Conservation (phyloP, 73 alveolate genomes). For the Blepharisma stoltei region DNA sequence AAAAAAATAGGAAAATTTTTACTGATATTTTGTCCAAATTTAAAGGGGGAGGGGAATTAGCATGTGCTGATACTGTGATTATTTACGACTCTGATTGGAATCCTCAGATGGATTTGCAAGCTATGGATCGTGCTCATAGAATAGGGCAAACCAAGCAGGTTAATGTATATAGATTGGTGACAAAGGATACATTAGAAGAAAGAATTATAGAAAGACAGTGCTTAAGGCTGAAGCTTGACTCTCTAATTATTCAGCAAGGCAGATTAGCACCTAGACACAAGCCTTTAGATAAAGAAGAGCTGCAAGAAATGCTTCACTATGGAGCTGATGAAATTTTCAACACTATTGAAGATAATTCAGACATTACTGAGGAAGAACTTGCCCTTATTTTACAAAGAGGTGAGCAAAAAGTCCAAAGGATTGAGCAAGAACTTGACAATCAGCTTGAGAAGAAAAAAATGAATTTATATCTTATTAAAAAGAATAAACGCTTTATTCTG, state of each 20-base stretch:
- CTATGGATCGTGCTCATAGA: constrained; percentile 87
- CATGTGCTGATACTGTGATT: constrained; percentile 74
- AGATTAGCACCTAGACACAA: constrained; percentile 41
- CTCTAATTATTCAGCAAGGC: constrained; percentile 55
- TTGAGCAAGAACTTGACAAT: constrained; percentile 10
- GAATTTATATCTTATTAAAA: too few relatives aligned
- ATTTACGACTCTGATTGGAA: constrained; percentile 75
- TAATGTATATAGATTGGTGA: constrained; percentile 57
- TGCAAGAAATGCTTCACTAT: constrained; percentile 49
- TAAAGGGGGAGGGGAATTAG: too few relatives aligned
- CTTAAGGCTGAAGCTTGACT: constrained; percentile 61
- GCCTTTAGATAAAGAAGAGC: constrained; percentile 56
- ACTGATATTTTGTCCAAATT: too few relatives aligned
- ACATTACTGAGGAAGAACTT: constrained; percentile 16
- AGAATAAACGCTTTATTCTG: neutral
- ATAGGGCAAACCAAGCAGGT: constrained; percentile 78
- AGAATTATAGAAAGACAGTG: constrained; percentile 71
- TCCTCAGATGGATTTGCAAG: constrained; percentile 75
- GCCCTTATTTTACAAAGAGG: constrained; percentile 61
- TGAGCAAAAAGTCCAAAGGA: constrained; percentile 72
- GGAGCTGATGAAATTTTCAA: constrained; percentile 76
- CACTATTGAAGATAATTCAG: constrained; percentile 31
- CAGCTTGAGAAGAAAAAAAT: constrained; percentile 19
- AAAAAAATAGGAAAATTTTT: constrained; percentile 74
- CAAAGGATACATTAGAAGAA: constrained; percentile 63